These are phyloP conservation scores for Chaetoceros muelleri DNA, from an alignment of 108 stramenopile species.

Conservation along the genomic window DNA sequence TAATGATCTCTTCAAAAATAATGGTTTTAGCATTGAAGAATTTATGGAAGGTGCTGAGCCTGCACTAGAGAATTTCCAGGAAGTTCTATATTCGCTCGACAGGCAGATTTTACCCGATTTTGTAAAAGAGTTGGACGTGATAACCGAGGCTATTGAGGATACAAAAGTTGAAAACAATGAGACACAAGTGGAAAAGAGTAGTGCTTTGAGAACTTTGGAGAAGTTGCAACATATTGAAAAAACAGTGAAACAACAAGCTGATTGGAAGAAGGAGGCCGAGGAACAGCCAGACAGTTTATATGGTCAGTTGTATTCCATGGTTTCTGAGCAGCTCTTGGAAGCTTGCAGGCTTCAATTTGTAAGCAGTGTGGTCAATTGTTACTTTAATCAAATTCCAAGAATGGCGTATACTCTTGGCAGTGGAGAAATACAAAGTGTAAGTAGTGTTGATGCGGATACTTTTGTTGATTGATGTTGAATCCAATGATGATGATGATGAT, in stretches of 20 bases:
- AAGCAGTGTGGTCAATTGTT: not conserved
- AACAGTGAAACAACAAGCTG: not conserved
- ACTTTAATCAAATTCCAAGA: not conserved
- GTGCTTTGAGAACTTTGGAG: not conserved
- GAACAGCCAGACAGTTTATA: conserved; percentile 32
- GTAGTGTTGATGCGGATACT: not conserved
- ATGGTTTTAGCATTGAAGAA: conserved; percentile 41
- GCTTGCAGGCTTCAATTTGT: conserved; percentile 16
- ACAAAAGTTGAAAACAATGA: not conserved
- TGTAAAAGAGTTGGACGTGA: not conserved
- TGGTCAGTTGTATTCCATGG: conserved; percentile 27
- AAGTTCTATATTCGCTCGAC: conserved; percentile 16
- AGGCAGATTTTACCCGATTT: conserved; percentile 9
- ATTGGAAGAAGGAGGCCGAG: conserved; percentile 33
- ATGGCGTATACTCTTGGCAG: conserved; percentile 8
- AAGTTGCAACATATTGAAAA: not conserved
- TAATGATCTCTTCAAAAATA: conserved; percentile 39
- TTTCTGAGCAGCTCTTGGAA: conserved; percentile 25
- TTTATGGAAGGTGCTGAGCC: conserved; percentile 57
- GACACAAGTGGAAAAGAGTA: not conserved
- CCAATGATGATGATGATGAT: too few species aligned
- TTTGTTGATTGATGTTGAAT: not conserved
- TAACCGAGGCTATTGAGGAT: not conserved
- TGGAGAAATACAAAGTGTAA: conserved; percentile 19
- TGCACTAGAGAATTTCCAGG: conserved; percentile 64